These are phyloP conservation scores for Fusarium mangiferae DNA, from an alignment of 2,329 filamentous ascomycete genomes.

Conservation along the genomic window DNA sequence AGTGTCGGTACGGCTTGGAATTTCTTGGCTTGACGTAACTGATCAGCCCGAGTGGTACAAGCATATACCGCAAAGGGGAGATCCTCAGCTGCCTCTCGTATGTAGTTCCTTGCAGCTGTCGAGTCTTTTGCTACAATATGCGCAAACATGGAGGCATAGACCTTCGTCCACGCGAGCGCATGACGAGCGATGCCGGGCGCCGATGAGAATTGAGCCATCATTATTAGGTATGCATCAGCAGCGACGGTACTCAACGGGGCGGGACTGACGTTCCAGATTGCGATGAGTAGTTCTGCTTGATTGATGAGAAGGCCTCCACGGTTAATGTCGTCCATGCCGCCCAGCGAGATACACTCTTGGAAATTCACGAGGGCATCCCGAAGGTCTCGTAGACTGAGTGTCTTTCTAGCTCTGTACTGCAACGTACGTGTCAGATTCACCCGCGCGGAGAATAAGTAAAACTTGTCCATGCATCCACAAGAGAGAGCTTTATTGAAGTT, in stretches of 20 bases:
- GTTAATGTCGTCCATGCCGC: background rate
- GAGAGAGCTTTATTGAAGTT: background rate
- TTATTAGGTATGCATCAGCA: background rate
- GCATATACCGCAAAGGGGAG: background rate
- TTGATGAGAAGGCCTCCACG: background rate
- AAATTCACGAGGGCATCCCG: background rate
- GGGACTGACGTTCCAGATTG: background rate
- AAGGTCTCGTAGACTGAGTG: background rate
- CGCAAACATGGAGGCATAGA: background rate
- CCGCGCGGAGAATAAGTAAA: background rate
- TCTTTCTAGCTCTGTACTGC: background rate
- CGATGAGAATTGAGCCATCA: background rate
- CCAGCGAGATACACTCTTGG: background rate
- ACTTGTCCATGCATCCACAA: background rate
- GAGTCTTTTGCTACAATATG: background rate
- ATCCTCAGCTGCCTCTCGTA: background rate
- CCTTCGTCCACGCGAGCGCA: background rate
- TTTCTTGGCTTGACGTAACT: background rate
- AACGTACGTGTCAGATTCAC: background rate
- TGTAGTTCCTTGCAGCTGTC: background rate
- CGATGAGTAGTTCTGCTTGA: background rate
- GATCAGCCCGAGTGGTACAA: background rate
- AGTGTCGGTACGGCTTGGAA: background rate
- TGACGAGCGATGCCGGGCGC: background rate
- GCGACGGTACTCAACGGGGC: background rate